Conservation (phyloP, 768 basidiomycete genomes). For the Tephrocybe sp. region DNA sequence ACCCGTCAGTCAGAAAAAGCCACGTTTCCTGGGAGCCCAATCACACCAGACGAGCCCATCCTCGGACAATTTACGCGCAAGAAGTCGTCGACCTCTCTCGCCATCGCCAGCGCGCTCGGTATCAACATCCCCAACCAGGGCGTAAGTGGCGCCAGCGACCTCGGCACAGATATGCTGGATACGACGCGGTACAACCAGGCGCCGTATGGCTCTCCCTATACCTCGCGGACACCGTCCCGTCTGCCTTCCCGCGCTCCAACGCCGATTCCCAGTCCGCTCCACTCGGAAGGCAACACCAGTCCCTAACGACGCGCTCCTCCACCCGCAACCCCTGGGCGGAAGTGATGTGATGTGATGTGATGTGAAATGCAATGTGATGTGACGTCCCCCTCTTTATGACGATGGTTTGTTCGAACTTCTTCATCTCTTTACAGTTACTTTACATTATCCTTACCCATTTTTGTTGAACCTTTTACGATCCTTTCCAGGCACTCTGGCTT, state of each 20-base stretch:
- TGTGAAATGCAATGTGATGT: not conserved
- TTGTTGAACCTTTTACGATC: not conserved
- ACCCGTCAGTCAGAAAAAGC: constrained; percentile 25
- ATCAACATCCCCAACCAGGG: constrained; percentile 24
- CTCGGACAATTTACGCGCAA: constrained; percentile 57
- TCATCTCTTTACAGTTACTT: not conserved
- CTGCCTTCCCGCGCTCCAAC: constrained; percentile 34
- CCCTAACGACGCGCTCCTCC: constrained; percentile 4
- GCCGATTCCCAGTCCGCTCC: constrained; percentile 19
- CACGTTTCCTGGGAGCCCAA: constrained; percentile 31
- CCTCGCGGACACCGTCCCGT: constrained; percentile 32
- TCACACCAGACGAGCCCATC: constrained; percentile 54
- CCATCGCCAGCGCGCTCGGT: constrained; percentile 52
- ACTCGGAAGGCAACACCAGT: constrained; percentile 12
- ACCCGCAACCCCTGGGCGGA: not conserved
- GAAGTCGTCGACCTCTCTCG: constrained; percentile 42
- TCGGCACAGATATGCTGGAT: constrained; percentile 29
- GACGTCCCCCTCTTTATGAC: constrained; percentile 13
- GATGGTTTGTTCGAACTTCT: constrained; percentile 2
- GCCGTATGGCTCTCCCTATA: constrained; percentile 43
- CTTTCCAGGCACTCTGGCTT: not conserved
- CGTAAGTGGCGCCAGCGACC: constrained; percentile 12
- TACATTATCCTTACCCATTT: constrained; percentile 1
- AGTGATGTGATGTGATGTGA: constrained; percentile 6
- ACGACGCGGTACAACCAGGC: constrained; percentile 37